Evolutionary conservation across 1,139 yeast species (phyloP), one percentile per base, ranked within the genome.

Genomic region (Candida neerlandica): DNA sequence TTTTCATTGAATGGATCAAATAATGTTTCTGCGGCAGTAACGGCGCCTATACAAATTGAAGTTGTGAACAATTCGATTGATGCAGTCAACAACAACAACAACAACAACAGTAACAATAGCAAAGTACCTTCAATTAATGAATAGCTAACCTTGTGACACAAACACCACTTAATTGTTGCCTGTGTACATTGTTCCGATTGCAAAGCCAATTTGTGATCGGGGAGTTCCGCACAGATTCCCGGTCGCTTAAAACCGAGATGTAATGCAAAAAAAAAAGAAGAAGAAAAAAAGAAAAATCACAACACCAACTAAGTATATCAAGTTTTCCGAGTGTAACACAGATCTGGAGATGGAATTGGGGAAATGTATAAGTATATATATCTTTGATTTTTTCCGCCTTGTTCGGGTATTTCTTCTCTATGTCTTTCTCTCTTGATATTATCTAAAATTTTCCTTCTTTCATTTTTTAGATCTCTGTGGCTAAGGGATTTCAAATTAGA

Each of bases 1-100:
- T 16, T 43, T 5, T 47, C 50, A 12, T 35, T 45, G 14, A 34
- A n/a, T 14, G 50, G 46, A 5, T 44, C 54, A 4, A 44, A 30
- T 9, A 38, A 30, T 5, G 41, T 41, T 3, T 30, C 50, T 16
- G 33, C 50, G 3, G 44, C 44, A 2, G 29, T 19, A 5, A 18
- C 50, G 10, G 34, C 32, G 2, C 23, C 35, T 10, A 19, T 30
- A 5, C 29, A 21, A 19, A 1, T 21, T 4, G 41, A 12, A 19
- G 41, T 6, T 9, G 16, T n/a, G 7, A 14, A 16, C 19, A 11
- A 35, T 33, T 14, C 27, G 19, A 21, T 1, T n/a, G 41, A 3
- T 37, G 27, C 14, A 10, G 14, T 12, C 15, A 15, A n/a, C 9
- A 15, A 14, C 14, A 16, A n/a, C 33, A 29, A 29, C 14, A 29